Percentiles rank a stretch among this genome's conserved stretches.
phyloP scores from a whole-genome alignment of 257 asterid species.

The Nicotiana undulata region DNA sequence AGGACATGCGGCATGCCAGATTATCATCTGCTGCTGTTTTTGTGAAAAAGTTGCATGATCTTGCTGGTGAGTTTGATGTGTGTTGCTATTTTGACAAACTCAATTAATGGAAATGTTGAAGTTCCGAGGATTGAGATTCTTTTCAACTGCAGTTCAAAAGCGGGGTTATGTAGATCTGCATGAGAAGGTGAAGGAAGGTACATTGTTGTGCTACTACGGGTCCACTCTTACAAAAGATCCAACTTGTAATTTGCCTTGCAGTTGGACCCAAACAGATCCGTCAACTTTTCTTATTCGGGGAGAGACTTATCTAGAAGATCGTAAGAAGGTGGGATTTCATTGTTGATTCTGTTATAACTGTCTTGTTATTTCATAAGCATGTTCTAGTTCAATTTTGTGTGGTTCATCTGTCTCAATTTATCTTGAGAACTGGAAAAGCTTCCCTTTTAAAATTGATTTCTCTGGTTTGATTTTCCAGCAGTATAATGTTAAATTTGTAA shows the following conservation, averaged over 20 bases:
- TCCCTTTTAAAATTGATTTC: not conserved
- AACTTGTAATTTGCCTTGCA: constrained; percentile 65
- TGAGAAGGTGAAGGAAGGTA: constrained; percentile 76
- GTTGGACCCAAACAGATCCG: constrained; percentile 84
- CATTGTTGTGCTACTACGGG: constrained; percentile 66
- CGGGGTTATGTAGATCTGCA: constrained; percentile 84
- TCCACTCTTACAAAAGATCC: constrained; percentile 87
- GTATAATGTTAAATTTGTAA: not conserved
- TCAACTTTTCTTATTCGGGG: constrained; percentile 90
- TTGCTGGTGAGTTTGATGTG: constrained; percentile 56
- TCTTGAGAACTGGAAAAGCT: not conserved
- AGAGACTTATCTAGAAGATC: constrained; percentile 81
- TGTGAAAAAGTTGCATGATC: constrained; percentile 85
- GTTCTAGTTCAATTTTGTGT: not conserved
- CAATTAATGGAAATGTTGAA: constrained; percentile 8
- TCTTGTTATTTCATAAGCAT: not conserved
- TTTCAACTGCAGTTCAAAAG: constrained; percentile 67
- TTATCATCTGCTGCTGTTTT: constrained; percentile 88
- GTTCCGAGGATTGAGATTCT: constrained; percentile 18
- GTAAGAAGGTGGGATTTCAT: constrained; percentile 54
- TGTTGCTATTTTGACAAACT: not conserved
- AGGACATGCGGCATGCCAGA: constrained; percentile 81
- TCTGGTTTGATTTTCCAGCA: not conserved
- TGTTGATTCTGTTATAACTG: not conserved
- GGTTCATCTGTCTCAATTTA: not conserved